Base-by-base conservation (phyloP, 495 filamentous ascomycete species). In the Xylaria cubensis region DNA sequence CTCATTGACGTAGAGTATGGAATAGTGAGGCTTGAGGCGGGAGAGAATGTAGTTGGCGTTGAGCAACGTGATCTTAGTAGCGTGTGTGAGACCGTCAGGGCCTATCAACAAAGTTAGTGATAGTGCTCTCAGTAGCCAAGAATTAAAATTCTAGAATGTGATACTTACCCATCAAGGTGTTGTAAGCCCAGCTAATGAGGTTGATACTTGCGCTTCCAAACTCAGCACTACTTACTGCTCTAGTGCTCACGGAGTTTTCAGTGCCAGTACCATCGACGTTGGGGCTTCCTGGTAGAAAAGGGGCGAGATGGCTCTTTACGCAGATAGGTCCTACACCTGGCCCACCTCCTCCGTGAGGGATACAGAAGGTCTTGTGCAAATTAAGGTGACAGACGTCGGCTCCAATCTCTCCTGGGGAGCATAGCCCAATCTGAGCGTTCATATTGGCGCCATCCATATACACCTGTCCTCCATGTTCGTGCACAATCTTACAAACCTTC, bases 391-490 rank as follows among this genome's bases (percentile, higher is more conserved):
- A 99, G 34, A 98, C 97, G 78, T 99, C 96, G 13, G 96, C 96
- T 50, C 96, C 96, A 75, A 99, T 98, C 79, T 97, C 94, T 19
- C 96, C 96, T 5, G 96, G 96, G 0, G 94, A 97, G 86, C 96
- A 98, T 12, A 99, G 89, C 1, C 96, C 96, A 72, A 99, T 97
- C 81, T 99, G 96, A 29, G 96, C 96, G 77, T 98, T 99, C 94
- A 99, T 95, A 83, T 99, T 99, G 65, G 96, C 96, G 67, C 96
- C 96, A 82, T 99, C 96, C 96, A 99, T 98, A 84, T 98, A 99
- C 34, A 99, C 96, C 78, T 97, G 94, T 21, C 96, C 96, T 61
- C 97, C 97, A 77, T 96, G 85, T 72, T 90, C 77, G 82, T 99
- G 97, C 7, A 99, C 94, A 46, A 97, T 85, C 50, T 92, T 84